Evolutionary conservation across 352 stramenopile species (phyloP), one percentile per base, ranked within the genome.

Genomic region (Phytophthora tubulina): DNA sequence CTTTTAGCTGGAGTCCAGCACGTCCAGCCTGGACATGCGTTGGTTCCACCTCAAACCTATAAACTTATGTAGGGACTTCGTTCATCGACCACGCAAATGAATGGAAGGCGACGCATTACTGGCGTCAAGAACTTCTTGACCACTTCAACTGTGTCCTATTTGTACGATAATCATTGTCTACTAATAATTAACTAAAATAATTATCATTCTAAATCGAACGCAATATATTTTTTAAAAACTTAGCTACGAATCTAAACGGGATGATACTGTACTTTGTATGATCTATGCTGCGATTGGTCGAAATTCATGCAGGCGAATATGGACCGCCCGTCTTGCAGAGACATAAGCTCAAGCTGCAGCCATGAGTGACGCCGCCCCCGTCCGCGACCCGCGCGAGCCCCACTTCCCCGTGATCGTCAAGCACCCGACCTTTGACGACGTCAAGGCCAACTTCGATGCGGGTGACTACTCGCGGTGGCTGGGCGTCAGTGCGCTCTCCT

Each of bases 371-470:
- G 57, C 65, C 55, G 53, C 48, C 66, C 72, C 78, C 59, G 63
- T 77, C 57, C 78, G 67, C 27, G 85, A 94, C 78, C 86, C 88
- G 72, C 75, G 76, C 67, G 68, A 72, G 53, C 78, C 88, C 55
- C 81, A 76, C 70, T 95, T 90, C 79, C 88, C 88, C 15, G 85
- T 95, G 73, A 91, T 90, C 77, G 84, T 88, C 31, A 79, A 92
- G 78, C 83, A 95, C 75, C 88, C 88, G 67, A 92, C 78, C 59
- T 94, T 88, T 70, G 81, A 70, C 48, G 86, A 96, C 66, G 67
- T 91, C 42, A 88, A 87, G 65, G 46, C 49, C 63, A 94, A 94
- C 82, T 94, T 93, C 57, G 80, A 75, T 63, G 63, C 72, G 39
- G 64, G 57, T 32, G 89, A 96, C 78, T 93, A 94, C 74, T 51